These are phyloP conservation scores for Alternaria gansuensis DNA, from an alignment of 2,329 filamentous ascomycete species.

Conservation along the genomic window DNA sequence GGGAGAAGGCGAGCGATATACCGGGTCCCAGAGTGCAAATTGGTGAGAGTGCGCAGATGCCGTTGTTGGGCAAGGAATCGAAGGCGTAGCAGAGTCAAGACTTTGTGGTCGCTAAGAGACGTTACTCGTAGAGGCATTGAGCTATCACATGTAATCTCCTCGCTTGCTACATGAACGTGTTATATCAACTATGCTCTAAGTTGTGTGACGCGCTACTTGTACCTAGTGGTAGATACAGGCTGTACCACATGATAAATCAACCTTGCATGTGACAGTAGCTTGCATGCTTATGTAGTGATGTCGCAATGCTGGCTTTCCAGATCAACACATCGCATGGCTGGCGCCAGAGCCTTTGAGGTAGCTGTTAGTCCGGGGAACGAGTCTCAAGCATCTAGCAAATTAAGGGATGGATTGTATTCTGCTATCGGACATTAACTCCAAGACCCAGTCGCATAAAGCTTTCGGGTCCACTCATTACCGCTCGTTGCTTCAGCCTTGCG, in stretches of 20 bases:
- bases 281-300: neutral
- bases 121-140: neutral
- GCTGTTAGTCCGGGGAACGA: neutral
- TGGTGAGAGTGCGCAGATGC: conserved; percentile 31
- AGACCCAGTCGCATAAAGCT: no score
- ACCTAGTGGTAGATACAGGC: neutral
- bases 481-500: neutral
- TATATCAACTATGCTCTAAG: no score
- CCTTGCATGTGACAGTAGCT: neutral
- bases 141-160: neutral
- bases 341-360: neutral
- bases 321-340: neutral
- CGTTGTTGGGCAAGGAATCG: conserved; percentile 29
- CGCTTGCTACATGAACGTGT: neutral
- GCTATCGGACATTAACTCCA: neutral
- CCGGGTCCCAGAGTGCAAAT: conserved; percentile 35
- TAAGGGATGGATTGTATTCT: neutral
- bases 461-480: neutral
- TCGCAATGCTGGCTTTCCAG: neutral
- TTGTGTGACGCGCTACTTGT: neutral
- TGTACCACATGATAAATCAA: neutral
- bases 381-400: neutral
- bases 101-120: neutral
- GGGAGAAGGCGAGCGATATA: conserved; percentile 18
- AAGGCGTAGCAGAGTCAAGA: neutral